These are phyloP conservation scores for Kernera saxatilis DNA, from an alignment of 345 rosid species.

Conservation along the genomic window DNA sequence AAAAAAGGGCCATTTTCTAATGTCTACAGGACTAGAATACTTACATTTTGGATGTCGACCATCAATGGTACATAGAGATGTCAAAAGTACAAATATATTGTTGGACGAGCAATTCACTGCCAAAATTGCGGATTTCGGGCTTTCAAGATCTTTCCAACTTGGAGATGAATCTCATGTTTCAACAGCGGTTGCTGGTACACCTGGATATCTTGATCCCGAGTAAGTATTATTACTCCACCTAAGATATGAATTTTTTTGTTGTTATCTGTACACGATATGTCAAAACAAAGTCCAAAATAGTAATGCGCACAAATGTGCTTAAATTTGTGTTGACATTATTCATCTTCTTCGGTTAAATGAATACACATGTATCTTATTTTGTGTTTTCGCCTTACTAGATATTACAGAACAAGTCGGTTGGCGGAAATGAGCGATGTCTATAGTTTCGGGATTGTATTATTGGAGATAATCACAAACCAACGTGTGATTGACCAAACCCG, in stretches of 20 bases:
- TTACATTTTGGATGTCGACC: background rate
- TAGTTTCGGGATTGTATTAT: conserved; percentile 40
- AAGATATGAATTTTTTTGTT: too few species aligned
- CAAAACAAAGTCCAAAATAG: too few species aligned
- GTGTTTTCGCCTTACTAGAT: background rate
- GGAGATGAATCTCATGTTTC: conserved; percentile 4
- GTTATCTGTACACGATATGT: too few species aligned
- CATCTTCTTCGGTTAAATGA: background rate
- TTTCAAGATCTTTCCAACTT: conserved; percentile 16
- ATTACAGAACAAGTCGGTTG: conserved; percentile 20
- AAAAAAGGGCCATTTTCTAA: background rate
- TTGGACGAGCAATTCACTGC: conserved; percentile 32
- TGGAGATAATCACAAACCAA: conserved; percentile 41
- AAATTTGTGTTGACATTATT: background rate
- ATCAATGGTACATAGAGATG: conserved; percentile 8
- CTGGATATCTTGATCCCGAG: conserved; percentile 30
- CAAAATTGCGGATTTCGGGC: conserved; percentile 20
- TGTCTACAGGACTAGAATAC: background rate
- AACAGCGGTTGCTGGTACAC: conserved; percentile 8
- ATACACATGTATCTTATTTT: background rate
- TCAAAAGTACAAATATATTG: conserved; percentile 4
- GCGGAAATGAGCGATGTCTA: conserved; percentile 42
- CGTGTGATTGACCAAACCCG: conserved; percentile 18
- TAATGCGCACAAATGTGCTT: too few species aligned
- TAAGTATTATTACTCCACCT: background rate